Evolutionary conservation across 768 basidiomycete species (phyloP), one percentile per base, ranked within the genome.

Genomic region (Dacryopinax primogenitus): DNA sequence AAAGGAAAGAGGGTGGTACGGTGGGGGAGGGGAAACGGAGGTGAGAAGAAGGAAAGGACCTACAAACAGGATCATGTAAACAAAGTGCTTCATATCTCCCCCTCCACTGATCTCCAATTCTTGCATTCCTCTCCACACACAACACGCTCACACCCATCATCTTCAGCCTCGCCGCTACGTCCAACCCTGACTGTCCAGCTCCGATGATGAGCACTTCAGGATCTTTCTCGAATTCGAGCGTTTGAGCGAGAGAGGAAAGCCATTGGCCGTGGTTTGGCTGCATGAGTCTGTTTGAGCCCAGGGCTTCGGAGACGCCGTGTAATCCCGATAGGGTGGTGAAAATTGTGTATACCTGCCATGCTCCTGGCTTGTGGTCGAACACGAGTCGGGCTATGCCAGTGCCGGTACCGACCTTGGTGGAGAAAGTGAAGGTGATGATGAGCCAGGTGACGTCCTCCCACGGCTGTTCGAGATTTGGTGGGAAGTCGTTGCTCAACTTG

Each of bases 71-170:
- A 72, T 85, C 83, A 70, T 88, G 86, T 30, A 87, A 73, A 62
- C 83, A 85, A 36, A 87, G 73, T 9, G 84, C 80, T 64, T 86
- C 81, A 71, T 89, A 88, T 35, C 88, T 77, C 37, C 79, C 76
- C 65, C 86, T 76, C 86, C 86, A 87, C 62, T 81, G 81, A 70
- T 87, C 81, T 0, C 87, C 86, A 28, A 87, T 78, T n/a, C 81
- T 74, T 12, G 71, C 66, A 62, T 84, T 80, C 72, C 80, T 83
- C 71, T 92, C 89, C 61, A 90, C 76, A 15, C 90, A 74, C 11
- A 91, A 74, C 0, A 79, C 75, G 1, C 76, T 69, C 13, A 90
- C 73, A 21, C 80, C 82, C 28, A 88, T 74, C 41, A 77, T 77
- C 69, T 84, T 84, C 64, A 87, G 78, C n/a, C 86, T 77, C 1